Evolutionary conservation across 805 yeast genomes (phyloP).

Genomic region (Torulaspora gathmanii): DNA sequence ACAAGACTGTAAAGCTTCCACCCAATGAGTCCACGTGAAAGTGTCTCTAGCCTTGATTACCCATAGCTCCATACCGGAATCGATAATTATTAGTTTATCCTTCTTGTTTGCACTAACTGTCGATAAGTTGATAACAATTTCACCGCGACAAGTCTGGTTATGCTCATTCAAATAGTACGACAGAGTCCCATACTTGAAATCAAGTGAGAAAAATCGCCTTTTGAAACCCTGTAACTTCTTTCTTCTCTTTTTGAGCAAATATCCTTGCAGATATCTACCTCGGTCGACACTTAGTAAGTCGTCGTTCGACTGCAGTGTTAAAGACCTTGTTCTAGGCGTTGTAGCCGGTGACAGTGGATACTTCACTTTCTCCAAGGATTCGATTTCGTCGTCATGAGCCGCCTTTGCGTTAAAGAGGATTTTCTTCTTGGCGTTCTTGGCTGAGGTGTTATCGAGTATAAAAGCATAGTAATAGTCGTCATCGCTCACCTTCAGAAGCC

Average conservation of each 20-base stretch:
- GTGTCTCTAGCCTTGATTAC: constrained; percentile 62
- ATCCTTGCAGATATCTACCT: constrained; percentile 74
- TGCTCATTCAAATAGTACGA: constrained; percentile 73
- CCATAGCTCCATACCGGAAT: constrained; percentile 96
- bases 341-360: constrained; percentile 18
- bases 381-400: constrained; percentile 21
- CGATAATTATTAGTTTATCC: constrained; percentile 67
- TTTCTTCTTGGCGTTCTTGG: constrained; percentile 78
- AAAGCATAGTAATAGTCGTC: constrained; percentile 75
- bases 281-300: constrained; percentile 33
- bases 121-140: constrained; percentile 79
- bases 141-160: constrained; percentile 72
- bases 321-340: constrained; percentile 14
- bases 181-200: constrained; percentile 74
- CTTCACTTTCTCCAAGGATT: constrained; percentile 13
- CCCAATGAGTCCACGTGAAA: constrained; percentile 76
- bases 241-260: constrained; percentile 71
- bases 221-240: constrained; percentile 83
- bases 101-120: constrained; percentile 75
- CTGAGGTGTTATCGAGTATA: constrained; percentile 86
- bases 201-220: constrained; percentile 77
- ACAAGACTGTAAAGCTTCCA: constrained; percentile 60
- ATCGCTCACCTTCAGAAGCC: constrained; percentile 50
- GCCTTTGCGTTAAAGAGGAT: constrained; percentile 58
- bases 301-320: constrained; percentile 21